Base-by-base conservation (phyloP, 2,329 filamentous ascomycete species). In the Venturia asperata region DNA sequence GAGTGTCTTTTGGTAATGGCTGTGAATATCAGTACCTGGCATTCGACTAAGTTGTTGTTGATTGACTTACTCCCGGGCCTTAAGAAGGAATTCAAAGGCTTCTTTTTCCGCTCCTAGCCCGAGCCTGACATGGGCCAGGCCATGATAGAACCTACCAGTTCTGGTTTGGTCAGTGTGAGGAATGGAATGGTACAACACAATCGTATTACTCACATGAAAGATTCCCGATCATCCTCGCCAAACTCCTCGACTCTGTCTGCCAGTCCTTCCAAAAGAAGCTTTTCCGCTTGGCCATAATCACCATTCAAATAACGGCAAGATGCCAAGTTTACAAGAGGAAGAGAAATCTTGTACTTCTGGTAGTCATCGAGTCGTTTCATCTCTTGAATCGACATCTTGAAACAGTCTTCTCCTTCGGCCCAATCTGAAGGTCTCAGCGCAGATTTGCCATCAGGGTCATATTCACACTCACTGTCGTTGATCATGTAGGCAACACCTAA, bases 301-400 rank as follows among this genome's bases (percentile, higher is more conserved):
- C 62, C 64, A 19, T 52, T 68, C n/a, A 71, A 42, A 70, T 69
- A 71, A 55, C 68, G 69, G 13, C 66, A 66, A 1, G 69, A 62
- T 1, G 69, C 70, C 5, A 71, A 64, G 30, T 71, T 71, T 2
- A 67, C 69, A 10, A 65, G 39, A 0, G 70, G 70, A 19, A 71
- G 47, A 37, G 69, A 68, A 1, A 68, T 39, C 34, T 63, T 21
- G 21, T 62, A 43, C 13, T 47, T 62, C 17, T 64, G 56, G 17
- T 67, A 70, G n/a, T 68, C 61, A 7, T 68, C 27, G 10, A 70
- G 41, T 17, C 47, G 27, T 37, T 65, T 55, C 66, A 67, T 67
- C 30, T 61, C 64, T 39, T 62, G 52, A 27, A 70, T 66, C 1
- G 65, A 68, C 37, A 63, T 62, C 30, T 55, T 24, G 56, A 69